Evolutionary conservation across 2,329 filamentous ascomycete species (phyloP).

Genomic region (Sporothrix humicola): DNA sequence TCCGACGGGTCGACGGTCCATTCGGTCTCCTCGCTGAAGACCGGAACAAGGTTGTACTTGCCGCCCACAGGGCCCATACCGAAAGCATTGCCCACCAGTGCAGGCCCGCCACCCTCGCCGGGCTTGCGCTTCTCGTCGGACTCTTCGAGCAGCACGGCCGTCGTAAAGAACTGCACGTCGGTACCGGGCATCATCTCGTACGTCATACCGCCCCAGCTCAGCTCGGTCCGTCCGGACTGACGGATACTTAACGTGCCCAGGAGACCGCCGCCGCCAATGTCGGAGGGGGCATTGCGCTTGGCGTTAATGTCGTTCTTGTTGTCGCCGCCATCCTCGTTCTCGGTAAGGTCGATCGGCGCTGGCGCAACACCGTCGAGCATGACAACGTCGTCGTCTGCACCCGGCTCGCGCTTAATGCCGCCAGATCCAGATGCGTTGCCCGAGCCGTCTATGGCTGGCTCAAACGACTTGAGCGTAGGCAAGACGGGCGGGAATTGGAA

Average conservation of each 20-base stretch:
- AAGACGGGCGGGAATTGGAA: conserved; percentile 70
- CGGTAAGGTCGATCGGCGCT: conserved; percentile 52
- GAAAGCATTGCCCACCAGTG: conserved; percentile 57
- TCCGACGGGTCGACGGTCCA: conserved; percentile 50
- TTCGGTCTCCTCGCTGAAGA: conserved; percentile 63
- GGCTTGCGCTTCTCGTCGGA: conserved; percentile 60
- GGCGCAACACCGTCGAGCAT: conserved; percentile 47
- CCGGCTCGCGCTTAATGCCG: conserved; percentile 51
- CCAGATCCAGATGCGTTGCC: conserved; percentile 25
- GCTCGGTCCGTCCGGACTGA: conserved; percentile 65
- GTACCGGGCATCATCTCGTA: conserved; percentile 61
- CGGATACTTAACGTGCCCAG: conserved; percentile 66
- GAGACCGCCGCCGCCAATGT: conserved; percentile 54
- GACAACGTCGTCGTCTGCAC: conserved; percentile 44
- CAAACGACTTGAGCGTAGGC: conserved; percentile 55
- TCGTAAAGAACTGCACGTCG: conserved; percentile 59
- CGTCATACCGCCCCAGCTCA: conserved; percentile 66
- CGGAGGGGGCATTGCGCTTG: conserved; percentile 34
- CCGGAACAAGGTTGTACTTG: conserved; percentile 64
- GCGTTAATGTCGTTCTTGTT: not conserved
- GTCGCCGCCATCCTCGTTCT: conserved; percentile 34
- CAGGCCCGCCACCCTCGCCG: conserved; percentile 42
- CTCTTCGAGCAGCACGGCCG: conserved; percentile 64
- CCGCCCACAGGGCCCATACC: conserved; percentile 69
- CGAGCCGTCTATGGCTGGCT: not conserved